Conservation (phyloP, 2,329 filamentous ascomycete species). For the Penicillium olsonii region DNA sequence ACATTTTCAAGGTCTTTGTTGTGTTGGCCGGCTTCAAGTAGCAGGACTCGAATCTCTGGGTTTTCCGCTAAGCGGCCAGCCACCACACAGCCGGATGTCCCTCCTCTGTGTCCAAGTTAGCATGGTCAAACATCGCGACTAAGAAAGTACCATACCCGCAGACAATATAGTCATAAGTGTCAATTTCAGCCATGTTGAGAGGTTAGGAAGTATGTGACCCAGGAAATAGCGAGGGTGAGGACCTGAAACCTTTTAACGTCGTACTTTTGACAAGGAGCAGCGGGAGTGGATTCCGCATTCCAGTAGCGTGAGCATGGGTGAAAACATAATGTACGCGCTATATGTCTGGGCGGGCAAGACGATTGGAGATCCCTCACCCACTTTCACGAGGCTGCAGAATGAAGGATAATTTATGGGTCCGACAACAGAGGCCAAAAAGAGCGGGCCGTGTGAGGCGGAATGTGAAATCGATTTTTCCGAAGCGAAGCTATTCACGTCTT, state of each 20-base stretch:
- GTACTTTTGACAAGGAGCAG: neutral
- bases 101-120: constrained; percentile 37
- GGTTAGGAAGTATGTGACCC: neutral
- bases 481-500: neutral
- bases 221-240: neutral
- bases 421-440: neutral
- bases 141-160: constrained; percentile 26
- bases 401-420: neutral
- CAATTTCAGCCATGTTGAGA: constrained; percentile 15
- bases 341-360: neutral
- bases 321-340: neutral
- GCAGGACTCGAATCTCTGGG: constrained; percentile 41
- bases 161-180: constrained; percentile 33
- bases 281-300: neutral
- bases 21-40: constrained; percentile 53
- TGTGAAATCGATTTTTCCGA: neutral
- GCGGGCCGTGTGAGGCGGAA: neutral
- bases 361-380: neutral
- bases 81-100: constrained; percentile 52
- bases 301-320: no score
- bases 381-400: neutral
- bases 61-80: constrained; percentile 52
- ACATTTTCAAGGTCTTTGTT: constrained; percentile 49
- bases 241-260: neutral
- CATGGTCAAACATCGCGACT: neutral